Base-by-base conservation (phyloP, 73 alveolate species). In the Paramecium primaurelia region DNA sequence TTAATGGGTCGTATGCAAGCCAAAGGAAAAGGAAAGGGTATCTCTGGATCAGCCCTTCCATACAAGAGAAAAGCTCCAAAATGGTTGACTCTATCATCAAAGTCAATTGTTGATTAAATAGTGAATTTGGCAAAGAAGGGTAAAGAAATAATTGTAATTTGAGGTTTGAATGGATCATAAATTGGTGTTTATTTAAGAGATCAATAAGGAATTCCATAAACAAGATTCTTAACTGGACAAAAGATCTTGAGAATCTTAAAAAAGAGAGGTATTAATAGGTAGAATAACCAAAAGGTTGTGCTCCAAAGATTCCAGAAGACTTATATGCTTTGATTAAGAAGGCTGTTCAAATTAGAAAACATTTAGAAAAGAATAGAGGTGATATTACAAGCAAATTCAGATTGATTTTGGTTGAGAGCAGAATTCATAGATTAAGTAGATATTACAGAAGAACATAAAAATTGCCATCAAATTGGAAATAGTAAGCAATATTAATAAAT, bases 291-390 rank as follows among this genome's bases (percentile, higher is more conserved):
- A 12, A 26, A 86, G 98, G 99, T 40, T 84, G 98, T 59, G 99
- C 99, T 71, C 99, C 99, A 40, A 96, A 93, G 86, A 97, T 98
- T 95, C 99, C 99, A 28, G 99, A 98, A 93, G 99, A 98, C 93
- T 94, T 98, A 75, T 98, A 98, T 96, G 97, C 97, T 95, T 93
- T 98, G 95, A 98, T 98, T 96, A 98, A 97, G 98, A 98, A 97
- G 93, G 99, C 99, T 32, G 99, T 98, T 93, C 84, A 97, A 86
- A 95, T 98, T 91, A 97, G 99, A 94, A 98, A 98, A 98, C 99
- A 98, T 92, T 93, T 98, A 94, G 99, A 98, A 94, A 95, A 95
- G 95, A 96, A 97, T 96, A 95, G 98, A 92, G 97, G 95, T 95
- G 99, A 98, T 94, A 96, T 86, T 90, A 98, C 98, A 93, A 94